Base-by-base conservation (phyloP, 345 rosid species). In the Turnera subulata region DNA sequence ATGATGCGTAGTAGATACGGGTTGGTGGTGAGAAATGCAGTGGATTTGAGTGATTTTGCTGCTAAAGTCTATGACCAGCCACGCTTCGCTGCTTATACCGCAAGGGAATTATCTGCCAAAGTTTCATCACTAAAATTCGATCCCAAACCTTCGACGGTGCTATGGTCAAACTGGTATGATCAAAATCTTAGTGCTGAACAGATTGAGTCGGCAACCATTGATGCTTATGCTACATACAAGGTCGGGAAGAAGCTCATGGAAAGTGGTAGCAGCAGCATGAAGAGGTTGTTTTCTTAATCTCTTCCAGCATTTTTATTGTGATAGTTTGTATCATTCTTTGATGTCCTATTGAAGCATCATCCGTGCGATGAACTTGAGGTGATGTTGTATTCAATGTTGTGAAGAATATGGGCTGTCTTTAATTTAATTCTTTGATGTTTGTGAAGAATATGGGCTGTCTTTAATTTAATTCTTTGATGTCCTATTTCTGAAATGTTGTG, bases 111-210 rank as follows among this genome's bases (percentile, higher is more conserved):
- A 62, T 63, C 66, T 1, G 21, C 16, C 51, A 70, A 65, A 40
- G 25, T 70, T 0, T 9, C 52, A 2, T 59, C 65, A 0, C 33
- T 44, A 5, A 64, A 46, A 55, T 14, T 46, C 11, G 70, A 64
- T 50, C 53, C 59, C 9, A 70, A 70, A 37, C 62, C 75, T 6
- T 60, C 42, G 3, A 23, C 56, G 10, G 69, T 59, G 17, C 35
- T 59, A 4, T 70, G 75, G 75, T 70, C 70, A 7, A 64, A 70
- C 17, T 70, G 75, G 75, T 70, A 64, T 17, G 75, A 70, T 0
- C 58, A 42, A 6, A 64, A 19, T 25, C 66, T 70, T 16, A 48
- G 50, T 20, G 2, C 17, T 0, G 73, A 73, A 35, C 73, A 63
- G 59, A 50, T 73, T 33, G 70, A 73, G 20, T 67, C 63, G 23